Base-by-base conservation (phyloP, 2,329 filamentous ascomycete species). In the Ascochyta viciae-villosae region DNA sequence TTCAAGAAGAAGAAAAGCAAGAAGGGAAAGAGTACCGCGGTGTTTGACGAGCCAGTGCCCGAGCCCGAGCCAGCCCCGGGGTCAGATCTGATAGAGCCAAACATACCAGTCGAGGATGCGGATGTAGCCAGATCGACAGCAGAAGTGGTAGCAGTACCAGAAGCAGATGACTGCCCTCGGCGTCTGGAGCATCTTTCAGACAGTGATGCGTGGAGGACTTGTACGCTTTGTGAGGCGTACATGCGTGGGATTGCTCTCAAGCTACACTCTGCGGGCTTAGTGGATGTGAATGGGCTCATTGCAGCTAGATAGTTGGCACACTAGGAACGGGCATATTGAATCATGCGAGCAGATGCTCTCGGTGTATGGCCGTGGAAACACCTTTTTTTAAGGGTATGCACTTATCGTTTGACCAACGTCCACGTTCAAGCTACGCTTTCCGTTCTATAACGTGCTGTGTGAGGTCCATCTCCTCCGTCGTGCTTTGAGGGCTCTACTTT, bases 151-250 rank as follows among this genome's bases (percentile, higher is more conserved):
- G 15, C 33, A 16, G 15, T 8, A 16, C 4, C 39, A 34, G 3
- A 40, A 40, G 7, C 16, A 31, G 22, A 31, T 22, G 23, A 39
- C 40, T 63, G 57, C 51, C 48, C 51, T 24, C 5, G 15, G 43
- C 50, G 57, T 15, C 46, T 27, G 33, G 42, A 43, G 38, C 61
- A 63, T 60, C 41, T 63, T 33, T 53, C 57, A 29, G 55, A 58
- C 24, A 38, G 48, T 39, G 42, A 59, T 31, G 41, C 24, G 39
- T 61, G 61, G 61, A 61, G 50, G 42, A 51, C 33, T 26, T 63
- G 61, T 22, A 50, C 24, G 38, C 47, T 38, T 19, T 63, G 61
- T 35, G 45, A 45, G 47, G 37, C 29, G 31, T n/a, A 57, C 16
- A 43, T 63, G 37, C 41, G 51, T 31, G 31, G 53, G 16, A 35